A percentile compares a stretch with the other conserved stretches of the same genome.
These are phyloP conservation scores for Tephrocybe sp. DNA, from an alignment of 768 basidiomycete genomes.

Conservation along the genomic window DNA sequence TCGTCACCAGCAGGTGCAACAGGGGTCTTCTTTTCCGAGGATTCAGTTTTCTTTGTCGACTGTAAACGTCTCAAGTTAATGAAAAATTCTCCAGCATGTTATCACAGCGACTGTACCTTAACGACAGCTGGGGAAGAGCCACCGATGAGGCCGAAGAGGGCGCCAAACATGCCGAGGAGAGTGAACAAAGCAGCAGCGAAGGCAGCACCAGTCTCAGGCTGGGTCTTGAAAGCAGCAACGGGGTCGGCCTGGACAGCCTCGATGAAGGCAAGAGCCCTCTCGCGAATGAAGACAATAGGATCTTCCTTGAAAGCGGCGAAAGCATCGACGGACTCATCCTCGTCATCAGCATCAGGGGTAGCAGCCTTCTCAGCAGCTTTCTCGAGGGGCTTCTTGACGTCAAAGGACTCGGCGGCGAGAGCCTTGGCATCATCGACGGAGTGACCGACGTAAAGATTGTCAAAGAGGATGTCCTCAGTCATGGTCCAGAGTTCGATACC, in stretches of 20 bases:
- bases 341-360: constrained; percentile 42
- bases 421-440: constrained; percentile 81
- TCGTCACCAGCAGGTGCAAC: constrained; percentile 67
- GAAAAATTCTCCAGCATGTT: constrained; percentile 12
- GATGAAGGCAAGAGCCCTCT: constrained; percentile 76
- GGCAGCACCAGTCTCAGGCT: constrained; percentile 84
- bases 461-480: constrained; percentile 93
- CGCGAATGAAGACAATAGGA: constrained; percentile 77
- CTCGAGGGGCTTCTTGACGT: constrained; percentile 85
- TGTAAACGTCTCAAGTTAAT: constrained; percentile 23
- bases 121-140: constrained; percentile 67
- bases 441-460: constrained; percentile 93
- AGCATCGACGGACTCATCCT: constrained; percentile 39
- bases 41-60: constrained; percentile 79
- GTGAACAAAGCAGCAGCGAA: constrained; percentile 73
- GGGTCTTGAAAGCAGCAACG: constrained; percentile 75
- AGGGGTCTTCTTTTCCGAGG: constrained; percentile 59
- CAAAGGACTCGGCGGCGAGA: constrained; percentile 86
- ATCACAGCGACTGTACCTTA: constrained; percentile 47
- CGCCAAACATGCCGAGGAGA: constrained; percentile 81
- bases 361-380: constrained; percentile 56
- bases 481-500: constrained; percentile 99
- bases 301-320: constrained; percentile 54
- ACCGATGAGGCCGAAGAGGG: constrained; percentile 76
- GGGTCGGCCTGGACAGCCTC: constrained; percentile 76